A percentile compares a stretch with the other conserved stretches of the same genome.
Conservation (phyloP, 805 yeast species). For the Middelhovenomyces tepae region DNA sequence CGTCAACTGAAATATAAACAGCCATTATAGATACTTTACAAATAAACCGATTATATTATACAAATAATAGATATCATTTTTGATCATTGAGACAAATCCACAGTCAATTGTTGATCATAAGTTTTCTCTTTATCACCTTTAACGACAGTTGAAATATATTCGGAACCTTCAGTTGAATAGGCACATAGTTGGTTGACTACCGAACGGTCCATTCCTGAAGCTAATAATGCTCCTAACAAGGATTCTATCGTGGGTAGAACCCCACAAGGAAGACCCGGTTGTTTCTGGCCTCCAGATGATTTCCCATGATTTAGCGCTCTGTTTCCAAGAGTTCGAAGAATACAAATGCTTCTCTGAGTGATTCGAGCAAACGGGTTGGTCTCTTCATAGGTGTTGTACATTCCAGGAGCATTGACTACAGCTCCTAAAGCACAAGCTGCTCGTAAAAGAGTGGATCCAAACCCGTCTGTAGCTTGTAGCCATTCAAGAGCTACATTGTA, state of each 20-base stretch:
- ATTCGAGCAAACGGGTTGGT: constrained; percentile 29
- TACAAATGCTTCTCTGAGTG: constrained; percentile 29
- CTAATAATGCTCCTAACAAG: constrained; percentile 31
- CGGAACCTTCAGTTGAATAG: constrained; percentile 27
- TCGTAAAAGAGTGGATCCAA: constrained; percentile 31
- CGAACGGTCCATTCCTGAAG: constrained; percentile 30
- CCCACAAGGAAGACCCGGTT: constrained; percentile 21
- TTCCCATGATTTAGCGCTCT: constrained; percentile 22
- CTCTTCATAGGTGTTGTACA: constrained; percentile 16
- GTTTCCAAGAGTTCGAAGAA: constrained; percentile 26
- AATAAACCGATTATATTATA: too few species aligned
- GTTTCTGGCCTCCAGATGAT: constrained; percentile 4
- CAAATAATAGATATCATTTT: too few species aligned
- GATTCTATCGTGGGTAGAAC: constrained; percentile 32
- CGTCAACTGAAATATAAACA: too few species aligned
- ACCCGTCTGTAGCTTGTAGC: constrained; percentile 29
- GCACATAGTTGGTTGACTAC: constrained; percentile 30
- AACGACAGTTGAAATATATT: too few species aligned
- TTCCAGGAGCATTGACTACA: constrained; percentile 19
- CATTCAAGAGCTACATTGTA: constrained; percentile 27
- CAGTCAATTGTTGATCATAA: too few species aligned
- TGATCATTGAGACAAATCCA: too few species aligned
- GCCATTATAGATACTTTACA: too few species aligned
- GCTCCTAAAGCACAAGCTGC: constrained; percentile 32
- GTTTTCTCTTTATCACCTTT: too few species aligned